phyloP scores from a whole-genome alignment of 495 filamentous ascomycete genomes.

The Penicillium nucicola region DNA sequence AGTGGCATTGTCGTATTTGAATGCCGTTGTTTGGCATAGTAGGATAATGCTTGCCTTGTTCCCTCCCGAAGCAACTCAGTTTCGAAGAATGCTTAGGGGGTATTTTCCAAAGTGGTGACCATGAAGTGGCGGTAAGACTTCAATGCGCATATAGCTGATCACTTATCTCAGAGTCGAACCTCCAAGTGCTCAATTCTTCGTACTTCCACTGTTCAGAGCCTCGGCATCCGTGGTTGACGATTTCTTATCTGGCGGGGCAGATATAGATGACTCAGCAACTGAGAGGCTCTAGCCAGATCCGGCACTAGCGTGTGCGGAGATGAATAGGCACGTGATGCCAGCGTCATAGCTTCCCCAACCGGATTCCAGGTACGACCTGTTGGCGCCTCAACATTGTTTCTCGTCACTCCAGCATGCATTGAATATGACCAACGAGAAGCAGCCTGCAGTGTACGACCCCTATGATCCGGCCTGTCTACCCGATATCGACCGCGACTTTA shows the following conservation, averaged over 20 bases:
- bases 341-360: slow-evolving; percentile 23
- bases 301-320: slow-evolving; percentile 3
- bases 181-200: no score
- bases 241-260: slow-evolving; percentile 7
- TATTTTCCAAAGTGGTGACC: no score
- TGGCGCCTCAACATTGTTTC: not conserved
- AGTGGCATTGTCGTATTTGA: not conserved
- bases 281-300: not conserved
- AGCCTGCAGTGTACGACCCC: slow-evolving; percentile 19
- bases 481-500: slow-evolving; percentile 64
- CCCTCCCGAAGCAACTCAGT: not conserved
- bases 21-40: slow-evolving; percentile 1
- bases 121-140: no score
- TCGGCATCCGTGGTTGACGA: not conserved
- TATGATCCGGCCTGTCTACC: slow-evolving; percentile 51
- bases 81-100: not conserved
- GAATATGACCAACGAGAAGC: slow-evolving; percentile 35
- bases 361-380: slow-evolving; percentile 14
- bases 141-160: no score
- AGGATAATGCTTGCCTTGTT: slow-evolving; percentile 1
- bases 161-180: no score
- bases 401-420: slow-evolving; percentile 26
- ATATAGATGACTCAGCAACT: slow-evolving; percentile 1
- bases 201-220: not conserved
- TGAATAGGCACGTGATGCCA: slow-evolving; percentile 18